Evolutionary conservation across 2,329 filamentous ascomycete genomes (phyloP).

Genomic region (Colletotrichum tamarilloi): DNA sequence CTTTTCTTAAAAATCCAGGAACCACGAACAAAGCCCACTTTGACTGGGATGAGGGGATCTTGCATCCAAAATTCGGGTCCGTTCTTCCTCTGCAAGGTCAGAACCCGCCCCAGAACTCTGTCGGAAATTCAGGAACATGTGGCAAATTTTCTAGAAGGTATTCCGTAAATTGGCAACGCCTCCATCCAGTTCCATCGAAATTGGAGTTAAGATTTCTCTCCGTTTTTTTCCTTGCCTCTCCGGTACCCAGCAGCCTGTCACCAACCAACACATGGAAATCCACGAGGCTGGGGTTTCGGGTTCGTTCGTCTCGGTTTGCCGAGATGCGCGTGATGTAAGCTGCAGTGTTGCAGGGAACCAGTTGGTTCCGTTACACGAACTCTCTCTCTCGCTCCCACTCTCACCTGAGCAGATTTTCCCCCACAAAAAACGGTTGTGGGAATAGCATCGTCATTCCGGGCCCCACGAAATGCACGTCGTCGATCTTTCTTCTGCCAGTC

Average conservation of each 20-base stretch:
- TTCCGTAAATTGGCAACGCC: neutral
- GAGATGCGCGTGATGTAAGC: neutral
- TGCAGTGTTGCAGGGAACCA: neutral
- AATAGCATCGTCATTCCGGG: constrained; percentile 23
- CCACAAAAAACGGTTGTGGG: constrained; percentile 11
- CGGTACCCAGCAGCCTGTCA: neutral
- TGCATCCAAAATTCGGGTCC: neutral
- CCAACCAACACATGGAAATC: neutral
- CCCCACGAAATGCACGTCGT: neutral
- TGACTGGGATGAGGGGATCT: constrained; percentile 18
- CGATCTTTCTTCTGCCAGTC: neutral
- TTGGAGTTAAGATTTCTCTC: neutral
- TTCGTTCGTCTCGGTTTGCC: neutral
- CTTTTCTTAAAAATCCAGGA: neutral
- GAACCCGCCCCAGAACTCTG: neutral
- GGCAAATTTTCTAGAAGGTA: neutral
- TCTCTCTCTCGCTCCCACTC: too few relatives aligned
- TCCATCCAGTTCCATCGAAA: constrained; percentile 16
- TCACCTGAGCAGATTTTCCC: neutral
- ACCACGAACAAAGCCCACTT: neutral
- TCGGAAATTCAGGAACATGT: constrained; percentile 2
- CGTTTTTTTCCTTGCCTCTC: neutral
- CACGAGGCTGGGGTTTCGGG: neutral
- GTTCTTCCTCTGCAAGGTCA: neutral
- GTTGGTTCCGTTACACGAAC: neutral